Evolutionary conservation across 2,329 filamentous ascomycete genomes (phyloP).

Genomic region (Venturia effusa): DNA sequence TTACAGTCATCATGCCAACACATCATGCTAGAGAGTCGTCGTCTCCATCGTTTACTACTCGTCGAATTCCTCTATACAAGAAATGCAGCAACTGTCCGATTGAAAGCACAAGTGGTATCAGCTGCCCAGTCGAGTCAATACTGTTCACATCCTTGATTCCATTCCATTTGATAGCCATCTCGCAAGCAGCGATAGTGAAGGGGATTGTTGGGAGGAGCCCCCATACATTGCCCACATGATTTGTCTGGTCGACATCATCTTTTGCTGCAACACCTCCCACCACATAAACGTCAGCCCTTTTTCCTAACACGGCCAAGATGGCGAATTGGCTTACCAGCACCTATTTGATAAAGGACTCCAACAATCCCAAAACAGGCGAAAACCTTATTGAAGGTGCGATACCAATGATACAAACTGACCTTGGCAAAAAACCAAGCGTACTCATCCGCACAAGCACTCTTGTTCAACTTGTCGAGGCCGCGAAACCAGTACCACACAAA

Average conservation of each 20-base stretch:
- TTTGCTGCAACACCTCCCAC: neutral
- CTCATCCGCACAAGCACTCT: neutral
- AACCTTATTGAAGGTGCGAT: neutral
- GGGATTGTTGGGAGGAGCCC: neutral
- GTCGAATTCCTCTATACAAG: neutral
- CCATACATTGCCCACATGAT: slow-evolving; percentile 1
- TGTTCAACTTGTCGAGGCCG: neutral
- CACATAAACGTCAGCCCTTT: neutral
- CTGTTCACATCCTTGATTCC: neutral
- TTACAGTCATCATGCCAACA: neutral
- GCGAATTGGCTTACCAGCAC: neutral
- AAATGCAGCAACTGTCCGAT: neutral
- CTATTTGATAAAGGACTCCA: neutral
- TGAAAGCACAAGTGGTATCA: neutral
- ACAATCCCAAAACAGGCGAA: neutral
- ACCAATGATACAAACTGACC: slow-evolving; percentile 2
- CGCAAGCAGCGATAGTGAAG: neutral
- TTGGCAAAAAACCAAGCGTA: slow-evolving; percentile 1
- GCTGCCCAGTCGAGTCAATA: neutral
- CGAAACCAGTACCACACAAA: slow-evolving; percentile 3
- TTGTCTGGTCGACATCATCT: neutral
- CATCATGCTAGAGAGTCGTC: neutral
- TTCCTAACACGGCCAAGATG: neutral
- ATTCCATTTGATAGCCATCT: slow-evolving; percentile 3
- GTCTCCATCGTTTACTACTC: neutral